phyloP scores from a whole-genome alignment of 192 early-diverging fungal species.

The Rhizophlyctis rosea region DNA sequence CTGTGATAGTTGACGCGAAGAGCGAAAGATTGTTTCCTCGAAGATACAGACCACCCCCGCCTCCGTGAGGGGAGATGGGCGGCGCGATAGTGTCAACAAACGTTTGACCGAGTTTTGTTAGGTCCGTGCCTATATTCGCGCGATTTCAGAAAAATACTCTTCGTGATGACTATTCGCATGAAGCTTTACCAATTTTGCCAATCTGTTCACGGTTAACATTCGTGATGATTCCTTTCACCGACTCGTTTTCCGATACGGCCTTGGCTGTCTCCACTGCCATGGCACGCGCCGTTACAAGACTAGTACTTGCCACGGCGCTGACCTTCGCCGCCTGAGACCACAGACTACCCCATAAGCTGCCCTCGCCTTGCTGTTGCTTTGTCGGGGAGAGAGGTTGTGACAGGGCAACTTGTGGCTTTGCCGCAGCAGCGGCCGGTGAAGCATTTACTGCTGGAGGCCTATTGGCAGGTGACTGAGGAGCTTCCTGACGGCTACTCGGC shows the following conservation, averaged over 20 bases:
- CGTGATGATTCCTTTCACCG: slow-evolving; percentile 39
- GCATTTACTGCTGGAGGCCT: not conserved
- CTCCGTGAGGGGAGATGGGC: slow-evolving; percentile 18
- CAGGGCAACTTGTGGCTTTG: not conserved
- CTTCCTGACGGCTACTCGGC: not conserved
- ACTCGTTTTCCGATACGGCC: slow-evolving; percentile 33
- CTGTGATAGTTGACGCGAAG: slow-evolving; percentile 28
- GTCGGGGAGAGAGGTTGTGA: not conserved
- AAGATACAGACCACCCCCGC: not conserved
- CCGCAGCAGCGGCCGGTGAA: not conserved
- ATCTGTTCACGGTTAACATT: slow-evolving; percentile 40
- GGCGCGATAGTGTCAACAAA: slow-evolving; percentile 46
- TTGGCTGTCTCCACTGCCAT: slow-evolving; percentile 46
- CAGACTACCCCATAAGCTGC: slow-evolving; percentile 18
- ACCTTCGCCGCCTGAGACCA: slow-evolving; percentile 30
- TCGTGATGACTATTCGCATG: not conserved
- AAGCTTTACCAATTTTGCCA: slow-evolving; percentile 30
- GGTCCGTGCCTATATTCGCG: slow-evolving; percentile 21
- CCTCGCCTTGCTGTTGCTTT: not conserved
- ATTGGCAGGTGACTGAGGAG: not conserved
- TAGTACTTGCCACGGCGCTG: slow-evolving; percentile 14
- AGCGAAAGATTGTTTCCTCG: not conserved
- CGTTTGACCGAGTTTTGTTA: slow-evolving; percentile 33
- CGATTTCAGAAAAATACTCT: not conserved
- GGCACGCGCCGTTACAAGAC: slow-evolving; percentile 22